Base-by-base conservation (phyloP, 257 asterid species). In the Parsonsia alboflavescens region DNA sequence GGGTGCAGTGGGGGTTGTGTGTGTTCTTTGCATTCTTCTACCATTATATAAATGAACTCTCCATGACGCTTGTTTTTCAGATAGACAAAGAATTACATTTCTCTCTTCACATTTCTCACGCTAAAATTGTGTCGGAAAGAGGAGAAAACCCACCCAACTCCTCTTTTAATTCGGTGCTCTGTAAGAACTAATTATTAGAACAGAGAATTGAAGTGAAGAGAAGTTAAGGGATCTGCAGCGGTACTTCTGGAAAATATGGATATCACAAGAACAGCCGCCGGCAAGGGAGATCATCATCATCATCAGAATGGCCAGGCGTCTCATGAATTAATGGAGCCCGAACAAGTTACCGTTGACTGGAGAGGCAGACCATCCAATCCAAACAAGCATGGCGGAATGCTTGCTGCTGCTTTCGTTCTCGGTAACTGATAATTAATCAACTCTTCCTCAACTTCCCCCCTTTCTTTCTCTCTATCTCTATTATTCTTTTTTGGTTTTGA, bases 361-460 rank as follows among this genome's bases (percentile, higher is more conserved):
- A 91, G 91, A 82, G 98, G 97, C 76, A 85, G 85, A 68, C 85
- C 98, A 67, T 88, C 96, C 36, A 77, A 90, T 76, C 88, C 90
- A 46, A 82, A 59, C 3, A 92, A 89, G 80, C 97, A 94, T 78
- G 98, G 98, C 19, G 97, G 96, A 70, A 88, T 88, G 88, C 78
- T 73, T 70, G 97, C 98, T 76, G 93, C 97, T 69, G 82, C 88
- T 72, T 89, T 87, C 82, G 93, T 90, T 77, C 88, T 94, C 62
- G 98, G 98, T 90, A 49, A 7, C 39, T 33, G 39, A 33, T 46
- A 2, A 1, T 46, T 7, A 42, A n/a, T n/a, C n/a, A n/a, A 42
- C 8, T n/a, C 24, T 15, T 24, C 21, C 9, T 57, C 64, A 21
- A 33, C 2, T 33, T 33, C 39, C 3, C 12, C 64, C 24, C 2